A percentile compares a stretch with the other conserved stretches of the same genome.
Evolutionary conservation across 1,284 basidiomycete species (phyloP).

Genomic region (Cutaneotrichosporon cutaneum): DNA sequence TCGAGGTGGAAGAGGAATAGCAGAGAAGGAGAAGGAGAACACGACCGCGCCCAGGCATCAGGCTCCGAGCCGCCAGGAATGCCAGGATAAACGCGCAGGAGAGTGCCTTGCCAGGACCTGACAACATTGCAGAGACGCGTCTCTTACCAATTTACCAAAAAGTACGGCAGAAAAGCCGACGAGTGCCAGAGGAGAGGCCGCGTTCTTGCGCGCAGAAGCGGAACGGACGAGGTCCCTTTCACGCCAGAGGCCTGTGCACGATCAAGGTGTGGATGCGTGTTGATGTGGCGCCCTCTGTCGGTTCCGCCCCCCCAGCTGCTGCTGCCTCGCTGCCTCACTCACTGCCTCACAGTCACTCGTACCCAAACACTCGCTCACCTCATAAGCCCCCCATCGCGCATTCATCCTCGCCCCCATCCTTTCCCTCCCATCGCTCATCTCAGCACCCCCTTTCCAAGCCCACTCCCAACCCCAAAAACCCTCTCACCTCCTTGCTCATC

Average conservation of each 20-base stretch:
- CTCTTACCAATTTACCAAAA: not conserved
- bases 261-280: conserved; percentile 5
- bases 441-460: too few relatives aligned
- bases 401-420: not conserved
- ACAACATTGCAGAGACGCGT: not conserved
- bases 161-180: not conserved
- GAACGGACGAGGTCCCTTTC: not conserved
- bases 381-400: conserved; percentile 2
- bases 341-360: not conserved
- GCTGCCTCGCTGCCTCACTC: not conserved
- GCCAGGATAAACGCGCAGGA: not conserved
- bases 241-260: conserved; percentile 3
- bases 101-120: not conserved
- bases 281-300: conserved; percentile 3
- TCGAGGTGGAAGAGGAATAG: conserved; percentile 5
- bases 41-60: not conserved
- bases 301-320: not conserved
- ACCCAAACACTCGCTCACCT: not conserved
- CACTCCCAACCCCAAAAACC: not conserved
- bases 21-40: conserved; percentile 1
- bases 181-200: not conserved
- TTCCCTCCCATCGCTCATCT: not conserved
- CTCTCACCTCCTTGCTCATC: not conserved
- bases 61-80: not conserved
- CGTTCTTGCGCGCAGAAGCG: not conserved